Percentiles rank a stretch among this genome's conserved stretches.
These are phyloP conservation scores for Ilyonectria destructans DNA, from an alignment of 2,329 filamentous ascomycete species.

Conservation along the genomic window DNA sequence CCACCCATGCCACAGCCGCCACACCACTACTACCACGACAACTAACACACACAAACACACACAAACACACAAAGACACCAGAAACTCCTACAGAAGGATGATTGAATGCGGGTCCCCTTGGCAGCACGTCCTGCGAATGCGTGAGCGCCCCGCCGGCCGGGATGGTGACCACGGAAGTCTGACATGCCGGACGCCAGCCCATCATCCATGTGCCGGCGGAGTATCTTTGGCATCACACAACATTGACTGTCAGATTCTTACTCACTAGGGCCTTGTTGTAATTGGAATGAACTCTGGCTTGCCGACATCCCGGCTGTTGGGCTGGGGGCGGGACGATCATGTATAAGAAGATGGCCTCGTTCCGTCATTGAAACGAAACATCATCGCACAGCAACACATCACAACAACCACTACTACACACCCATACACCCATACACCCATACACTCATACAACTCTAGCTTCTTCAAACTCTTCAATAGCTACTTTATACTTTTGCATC, in stretches of 20 bases:
- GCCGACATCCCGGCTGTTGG: background rate
- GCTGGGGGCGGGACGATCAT: slow-evolving; percentile 13
- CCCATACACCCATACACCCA: background rate
- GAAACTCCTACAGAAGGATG: background rate
- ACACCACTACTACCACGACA: slow-evolving; percentile 10
- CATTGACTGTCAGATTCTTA: slow-evolving; percentile 15
- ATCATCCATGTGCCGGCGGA: slow-evolving; percentile 12
- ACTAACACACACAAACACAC: background rate
- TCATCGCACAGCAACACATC: slow-evolving; percentile 29
- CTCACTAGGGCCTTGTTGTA: slow-evolving; percentile 1
- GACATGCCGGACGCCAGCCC: slow-evolving; percentile 17
- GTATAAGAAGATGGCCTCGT: slow-evolving; percentile 46
- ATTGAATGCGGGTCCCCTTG: background rate
- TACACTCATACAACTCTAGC: background rate
- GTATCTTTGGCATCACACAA: slow-evolving; percentile 16
- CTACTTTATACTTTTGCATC: background rate
- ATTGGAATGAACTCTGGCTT: background rate
- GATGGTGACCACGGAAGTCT: slow-evolving; percentile 21
- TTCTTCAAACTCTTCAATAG: background rate
- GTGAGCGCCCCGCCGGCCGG: slow-evolving; percentile 11
- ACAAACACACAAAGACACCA: background rate
- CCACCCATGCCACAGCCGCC: slow-evolving; percentile 5
- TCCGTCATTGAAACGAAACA: slow-evolving; percentile 37
- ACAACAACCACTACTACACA: slow-evolving; percentile 4
- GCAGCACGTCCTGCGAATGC: background rate